Evolutionary conservation across 192 early-diverging fungal species (phyloP).

Genomic region (Dispira simplex): DNA sequence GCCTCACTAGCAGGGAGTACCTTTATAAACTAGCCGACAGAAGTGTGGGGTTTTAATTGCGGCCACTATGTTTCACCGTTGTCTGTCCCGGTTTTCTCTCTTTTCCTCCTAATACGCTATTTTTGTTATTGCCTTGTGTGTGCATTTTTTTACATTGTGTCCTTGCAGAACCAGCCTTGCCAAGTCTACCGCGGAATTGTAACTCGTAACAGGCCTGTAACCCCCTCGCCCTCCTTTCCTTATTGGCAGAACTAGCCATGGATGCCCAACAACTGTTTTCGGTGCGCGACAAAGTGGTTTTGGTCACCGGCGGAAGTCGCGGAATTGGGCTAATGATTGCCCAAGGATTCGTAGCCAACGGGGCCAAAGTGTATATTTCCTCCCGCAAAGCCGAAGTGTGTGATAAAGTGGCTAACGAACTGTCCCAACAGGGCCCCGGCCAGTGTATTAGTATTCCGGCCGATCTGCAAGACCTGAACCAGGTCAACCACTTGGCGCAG

Average conservation of each 20-base stretch:
- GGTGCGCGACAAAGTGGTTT: conserved; percentile 62
- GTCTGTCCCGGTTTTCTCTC: too few species aligned
- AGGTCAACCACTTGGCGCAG: conserved; percentile 36
- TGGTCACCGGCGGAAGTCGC: conserved; percentile 63
- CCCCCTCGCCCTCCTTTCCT: too few species aligned
- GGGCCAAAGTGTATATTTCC: conserved; percentile 84
- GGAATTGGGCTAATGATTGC: conserved; percentile 39
- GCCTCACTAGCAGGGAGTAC: too few species aligned
- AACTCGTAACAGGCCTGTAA: too few species aligned
- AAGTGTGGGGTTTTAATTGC: too few species aligned
- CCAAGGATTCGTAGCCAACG: conserved; percentile 64
- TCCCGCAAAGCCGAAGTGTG: conserved; percentile 50
- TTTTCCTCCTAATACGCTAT: too few species aligned
- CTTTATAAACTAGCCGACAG: too few species aligned
- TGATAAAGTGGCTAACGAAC: conserved; percentile 44
- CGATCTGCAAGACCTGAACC: conserved; percentile 42
- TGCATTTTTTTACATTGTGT: too few species aligned
- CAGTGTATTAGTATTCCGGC: conserved; percentile 55
- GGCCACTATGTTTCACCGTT: too few species aligned
- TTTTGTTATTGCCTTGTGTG: conserved; percentile 29
- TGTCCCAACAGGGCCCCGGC: conserved; percentile 53
- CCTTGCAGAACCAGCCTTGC: not conserved
- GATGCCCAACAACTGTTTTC: conserved; percentile 37
- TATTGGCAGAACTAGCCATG: conserved; percentile 18
- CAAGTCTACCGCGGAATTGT: too few species aligned